Evolutionary conservation across 805 yeast species (phyloP).

Genomic region (Monosporozyma unispora): DNA sequence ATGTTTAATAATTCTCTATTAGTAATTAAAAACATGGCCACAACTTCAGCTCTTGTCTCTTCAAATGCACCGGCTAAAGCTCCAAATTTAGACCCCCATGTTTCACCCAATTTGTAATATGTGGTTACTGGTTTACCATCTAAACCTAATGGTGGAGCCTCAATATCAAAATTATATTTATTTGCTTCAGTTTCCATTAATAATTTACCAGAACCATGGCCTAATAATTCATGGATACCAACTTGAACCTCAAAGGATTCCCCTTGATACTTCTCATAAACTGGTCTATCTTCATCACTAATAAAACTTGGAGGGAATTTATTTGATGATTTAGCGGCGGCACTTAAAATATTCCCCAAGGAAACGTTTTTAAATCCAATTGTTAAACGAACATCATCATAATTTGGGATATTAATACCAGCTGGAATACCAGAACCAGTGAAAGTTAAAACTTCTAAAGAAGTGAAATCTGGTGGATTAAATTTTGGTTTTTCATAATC

Average conservation of each 20-base stretch:
- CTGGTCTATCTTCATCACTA: slow-evolving; percentile 39
- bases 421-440: slow-evolving; percentile 90
- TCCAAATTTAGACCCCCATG: slow-evolving; percentile 87
- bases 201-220: slow-evolving; percentile 87
- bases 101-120: slow-evolving; percentile 70
- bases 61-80: slow-evolving; percentile 79
- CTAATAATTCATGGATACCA: slow-evolving; percentile 84
- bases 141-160: slow-evolving; percentile 51
- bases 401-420: slow-evolving; percentile 88
- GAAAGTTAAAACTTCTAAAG: slow-evolving; percentile 80
- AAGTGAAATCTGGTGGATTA: slow-evolving; percentile 88
- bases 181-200: slow-evolving; percentile 53
- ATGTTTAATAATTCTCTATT: slow-evolving; percentile 59
- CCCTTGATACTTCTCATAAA: slow-evolving; percentile 62
- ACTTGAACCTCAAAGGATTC: slow-evolving; percentile 90
- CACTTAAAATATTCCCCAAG: slow-evolving; percentile 73
- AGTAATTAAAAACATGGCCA: slow-evolving; percentile 72
- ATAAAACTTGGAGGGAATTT: slow-evolving; percentile 65
- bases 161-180: slow-evolving; percentile 60
- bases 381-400: slow-evolving; percentile 78
- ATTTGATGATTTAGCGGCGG: slow-evolving; percentile 44
- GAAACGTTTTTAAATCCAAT: slow-evolving; percentile 86
- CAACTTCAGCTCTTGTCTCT: slow-evolving; percentile 89
- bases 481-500: slow-evolving; percentile 75
- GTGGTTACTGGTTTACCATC: slow-evolving; percentile 56